Conservation (phyloP, 2,329 filamentous ascomycete species). For the Apiospora rasikravindrae region DNA sequence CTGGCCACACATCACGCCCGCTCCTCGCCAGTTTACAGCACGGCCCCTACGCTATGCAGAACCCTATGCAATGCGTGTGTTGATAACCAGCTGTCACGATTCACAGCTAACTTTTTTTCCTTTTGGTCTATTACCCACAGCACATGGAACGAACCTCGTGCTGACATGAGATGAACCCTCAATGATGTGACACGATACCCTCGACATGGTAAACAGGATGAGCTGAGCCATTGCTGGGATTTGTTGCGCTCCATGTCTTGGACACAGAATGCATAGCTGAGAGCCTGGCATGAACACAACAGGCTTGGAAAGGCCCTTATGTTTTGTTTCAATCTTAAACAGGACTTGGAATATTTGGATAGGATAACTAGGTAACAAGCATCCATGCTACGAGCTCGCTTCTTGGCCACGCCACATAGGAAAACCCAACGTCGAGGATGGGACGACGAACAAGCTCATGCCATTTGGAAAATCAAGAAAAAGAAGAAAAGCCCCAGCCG, state of each 20-base stretch:
- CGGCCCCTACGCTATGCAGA: background rate
- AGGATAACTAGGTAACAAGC: background rate
- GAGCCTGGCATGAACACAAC: background rate
- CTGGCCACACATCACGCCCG: background rate
- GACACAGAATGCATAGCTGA: constrained; percentile 4
- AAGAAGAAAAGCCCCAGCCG: background rate
- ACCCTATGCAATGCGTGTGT: background rate
- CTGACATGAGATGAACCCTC: background rate
- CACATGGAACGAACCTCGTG: background rate
- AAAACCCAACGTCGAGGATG: background rate
- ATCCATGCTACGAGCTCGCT: background rate
- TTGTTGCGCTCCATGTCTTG: constrained; percentile 1
- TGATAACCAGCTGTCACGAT: constrained; percentile 6
- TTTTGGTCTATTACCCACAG: background rate
- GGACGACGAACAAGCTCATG: background rate
- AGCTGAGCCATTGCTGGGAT: background rate
- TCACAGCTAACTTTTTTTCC: background rate
- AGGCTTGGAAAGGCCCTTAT: background rate
- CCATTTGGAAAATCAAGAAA: background rate
- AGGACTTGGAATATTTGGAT: background rate
- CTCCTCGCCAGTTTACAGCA: background rate
- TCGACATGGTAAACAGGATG: background rate
- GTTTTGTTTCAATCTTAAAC: constrained; percentile 15
- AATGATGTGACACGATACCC: background rate
- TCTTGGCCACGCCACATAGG: background rate